Conservation (phyloP, 768 basidiomycete species). For the Suillus weaverae region DNA sequence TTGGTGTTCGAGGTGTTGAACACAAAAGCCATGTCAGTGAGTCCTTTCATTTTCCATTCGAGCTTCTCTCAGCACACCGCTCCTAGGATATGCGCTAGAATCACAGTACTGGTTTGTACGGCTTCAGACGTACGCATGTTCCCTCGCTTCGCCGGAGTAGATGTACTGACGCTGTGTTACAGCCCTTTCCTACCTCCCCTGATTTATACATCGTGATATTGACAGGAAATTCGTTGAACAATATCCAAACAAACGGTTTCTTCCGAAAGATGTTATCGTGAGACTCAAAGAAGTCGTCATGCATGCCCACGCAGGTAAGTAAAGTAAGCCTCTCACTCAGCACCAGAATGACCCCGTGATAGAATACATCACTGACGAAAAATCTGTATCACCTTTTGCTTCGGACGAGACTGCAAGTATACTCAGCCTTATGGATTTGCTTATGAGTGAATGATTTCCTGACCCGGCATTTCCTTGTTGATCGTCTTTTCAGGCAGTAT, state of each 20-base stretch:
- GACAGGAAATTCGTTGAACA: not conserved
- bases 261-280: not conserved
- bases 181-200: not conserved
- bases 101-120: not conserved
- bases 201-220: not conserved
- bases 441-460: slow-evolving; percentile 29
- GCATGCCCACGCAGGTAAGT: slow-evolving; percentile 9
- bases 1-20: no score
- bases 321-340: not conserved
- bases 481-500: not conserved
- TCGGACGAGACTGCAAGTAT: slow-evolving; percentile 37
- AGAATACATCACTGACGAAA: slow-evolving; percentile 26
- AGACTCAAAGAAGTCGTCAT: not conserved
- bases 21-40: not conserved
- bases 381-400: slow-evolving; percentile 33
- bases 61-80: not conserved
- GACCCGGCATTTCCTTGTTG: no score
- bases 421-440: slow-evolving; percentile 25
- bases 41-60: not conserved
- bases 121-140: not conserved
- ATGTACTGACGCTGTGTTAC: not conserved
- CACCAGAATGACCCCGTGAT: slow-evolving; percentile 27
- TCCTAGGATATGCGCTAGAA: not conserved
- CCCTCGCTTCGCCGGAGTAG: not conserved
- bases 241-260: slow-evolving; percentile 7